Conservation (phyloP, 2,329 filamentous ascomycete genomes). For the Ambrosiella beaveri region DNA sequence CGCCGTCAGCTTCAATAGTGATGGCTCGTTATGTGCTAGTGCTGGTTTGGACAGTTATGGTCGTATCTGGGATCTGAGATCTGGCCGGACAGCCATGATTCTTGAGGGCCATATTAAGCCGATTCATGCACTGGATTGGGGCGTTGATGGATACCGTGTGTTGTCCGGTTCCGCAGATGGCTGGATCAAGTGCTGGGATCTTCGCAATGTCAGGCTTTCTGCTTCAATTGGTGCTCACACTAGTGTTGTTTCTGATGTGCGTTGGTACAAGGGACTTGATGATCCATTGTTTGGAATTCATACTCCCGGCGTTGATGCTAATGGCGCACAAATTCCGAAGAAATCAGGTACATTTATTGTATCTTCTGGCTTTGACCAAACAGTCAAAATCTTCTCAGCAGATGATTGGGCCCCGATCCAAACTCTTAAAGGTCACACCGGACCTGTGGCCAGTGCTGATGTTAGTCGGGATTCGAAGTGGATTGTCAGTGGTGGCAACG, state of each 20-base stretch:
- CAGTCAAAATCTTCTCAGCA: conserved; percentile 87
- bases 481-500: conserved; percentile 89
- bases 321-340: conserved; percentile 53
- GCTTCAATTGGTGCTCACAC: conserved; percentile 82
- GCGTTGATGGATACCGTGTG: conserved; percentile 75
- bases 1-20: conserved; percentile 71
- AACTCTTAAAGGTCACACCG: conserved; percentile 75
- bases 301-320: conserved; percentile 43
- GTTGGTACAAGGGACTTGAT: conserved; percentile 84
- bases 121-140: conserved; percentile 88
- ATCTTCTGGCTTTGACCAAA: conserved; percentile 80
- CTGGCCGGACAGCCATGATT: conserved; percentile 88
- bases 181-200: conserved; percentile 96
- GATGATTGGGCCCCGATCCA: conserved; percentile 91
- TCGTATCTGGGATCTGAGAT: conserved; percentile 85
- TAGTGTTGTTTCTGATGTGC: conserved; percentile 77
- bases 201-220: conserved; percentile 68
- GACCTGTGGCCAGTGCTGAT: conserved; percentile 81
- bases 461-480: conserved; percentile 71
- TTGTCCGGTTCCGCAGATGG: conserved; percentile 86
- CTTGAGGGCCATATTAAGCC: conserved; percentile 76
- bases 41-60: conserved; percentile 92
- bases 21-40: conserved; percentile 78
- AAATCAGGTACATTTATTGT: conserved; percentile 86
- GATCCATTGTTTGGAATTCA: conserved; percentile 44